Conservation (phyloP, 768 basidiomycete genomes). For the Leccinellum albellum region DNA sequence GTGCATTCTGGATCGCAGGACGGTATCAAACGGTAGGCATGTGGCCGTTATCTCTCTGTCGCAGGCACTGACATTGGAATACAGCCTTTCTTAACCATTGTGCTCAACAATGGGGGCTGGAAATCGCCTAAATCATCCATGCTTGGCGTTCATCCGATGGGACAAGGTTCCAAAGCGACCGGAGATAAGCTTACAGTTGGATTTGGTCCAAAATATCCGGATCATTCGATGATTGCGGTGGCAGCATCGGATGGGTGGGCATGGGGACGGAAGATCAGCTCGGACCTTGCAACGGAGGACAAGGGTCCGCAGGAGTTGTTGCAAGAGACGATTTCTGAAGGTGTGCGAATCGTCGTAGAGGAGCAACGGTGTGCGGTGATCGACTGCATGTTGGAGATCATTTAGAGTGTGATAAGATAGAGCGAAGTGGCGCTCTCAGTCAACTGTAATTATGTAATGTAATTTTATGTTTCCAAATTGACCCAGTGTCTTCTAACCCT, state of each 20-base stretch:
- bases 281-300: conserved; percentile 20
- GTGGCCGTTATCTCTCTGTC: too few species aligned
- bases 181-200: conserved; percentile 56
- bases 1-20: conserved; percentile 71
- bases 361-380: conserved; percentile 63
- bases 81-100: conserved; percentile 67
- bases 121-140: conserved; percentile 62
- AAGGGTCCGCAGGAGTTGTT: conserved; percentile 25
- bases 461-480: too few species aligned
- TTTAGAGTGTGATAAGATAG: conserved; percentile 20
- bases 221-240: conserved; percentile 59
- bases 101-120: conserved; percentile 74
- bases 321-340: conserved; percentile 41
- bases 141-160: conserved; percentile 60
- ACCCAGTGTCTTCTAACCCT: too few species aligned
- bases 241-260: conserved; percentile 71
- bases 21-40: conserved; percentile 57
- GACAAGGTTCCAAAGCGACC: conserved; percentile 43
- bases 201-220: conserved; percentile 60
- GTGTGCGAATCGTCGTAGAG: conserved; percentile 50
- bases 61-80: background rate
- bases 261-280: conserved; percentile 43
- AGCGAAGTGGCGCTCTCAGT: too few species aligned
- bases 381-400: conserved; percentile 52
- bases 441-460: too few species aligned